A percentile compares a stretch with the other conserved stretches of the same genome.
Conservation (phyloP, 257 asterid genomes). For the Thymus quinquecostatus region DNA sequence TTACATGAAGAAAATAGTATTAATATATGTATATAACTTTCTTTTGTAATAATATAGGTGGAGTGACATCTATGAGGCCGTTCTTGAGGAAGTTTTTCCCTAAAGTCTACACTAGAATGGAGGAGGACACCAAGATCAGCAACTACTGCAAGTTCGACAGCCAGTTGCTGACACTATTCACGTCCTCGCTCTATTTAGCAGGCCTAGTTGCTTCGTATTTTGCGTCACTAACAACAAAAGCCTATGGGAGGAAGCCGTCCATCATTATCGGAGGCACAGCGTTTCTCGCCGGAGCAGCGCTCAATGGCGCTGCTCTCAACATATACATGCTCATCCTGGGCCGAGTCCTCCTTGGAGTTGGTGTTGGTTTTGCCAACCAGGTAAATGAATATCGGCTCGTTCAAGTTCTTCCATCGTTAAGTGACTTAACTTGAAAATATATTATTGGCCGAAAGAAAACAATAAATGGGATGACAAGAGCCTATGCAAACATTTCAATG, state of each 20-base stretch:
- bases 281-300: constrained; percentile 70
- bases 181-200: constrained; percentile 78
- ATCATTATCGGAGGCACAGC: constrained; percentile 71
- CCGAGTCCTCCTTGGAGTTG: constrained; percentile 70
- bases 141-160: constrained; percentile 83
- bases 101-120: constrained; percentile 59
- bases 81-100: constrained; percentile 71
- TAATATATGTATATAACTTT: no score
- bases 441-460: no score
- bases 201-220: constrained; percentile 70
- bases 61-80: constrained; percentile 86
- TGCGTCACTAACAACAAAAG: constrained; percentile 59
- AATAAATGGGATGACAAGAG: no score
- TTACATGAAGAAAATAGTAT: no score
- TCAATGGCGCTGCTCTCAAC: constrained; percentile 67
- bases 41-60: constrained; percentile 45
- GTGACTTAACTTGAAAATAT: no score
- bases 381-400: constrained; percentile 25
- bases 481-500: no score
- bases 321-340: constrained; percentile 71
- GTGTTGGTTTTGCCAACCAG: constrained; percentile 87
- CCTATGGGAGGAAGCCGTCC: constrained; percentile 64
- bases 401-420: no score
- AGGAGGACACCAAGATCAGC: constrained; percentile 54
- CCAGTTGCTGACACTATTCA: constrained; percentile 65